Evolutionary conservation across 129 eudicot species (phyloP).

Genomic region (Kitagawia praeruptora): DNA sequence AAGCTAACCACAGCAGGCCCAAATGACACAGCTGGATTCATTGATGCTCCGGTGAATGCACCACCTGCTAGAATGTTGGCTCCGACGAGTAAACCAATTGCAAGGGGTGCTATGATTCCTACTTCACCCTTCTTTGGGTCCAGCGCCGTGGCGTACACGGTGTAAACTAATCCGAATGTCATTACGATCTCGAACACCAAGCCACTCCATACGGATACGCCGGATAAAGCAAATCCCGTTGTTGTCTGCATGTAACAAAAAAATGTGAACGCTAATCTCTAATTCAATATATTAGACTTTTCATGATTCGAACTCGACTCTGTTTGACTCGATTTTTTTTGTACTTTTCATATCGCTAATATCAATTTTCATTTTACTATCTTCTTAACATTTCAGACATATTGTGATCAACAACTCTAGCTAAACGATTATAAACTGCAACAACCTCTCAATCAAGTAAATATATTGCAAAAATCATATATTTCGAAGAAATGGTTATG

Average conservation of each 20-base stretch:
- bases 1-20: conserved; percentile 50
- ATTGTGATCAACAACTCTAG: too few species aligned
- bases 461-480: too few species aligned
- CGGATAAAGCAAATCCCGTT: conserved; percentile 29
- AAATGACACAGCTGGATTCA: conserved; percentile 51
- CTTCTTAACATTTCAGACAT: too few species aligned
- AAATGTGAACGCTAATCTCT: too few species aligned
- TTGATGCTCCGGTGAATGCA: conserved; percentile 54
- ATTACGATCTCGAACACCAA: conserved; percentile 46
- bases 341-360: too few species aligned
- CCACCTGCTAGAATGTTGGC: conserved; percentile 58
- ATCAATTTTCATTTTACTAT: too few species aligned
- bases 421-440: too few species aligned
- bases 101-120: conserved; percentile 45
- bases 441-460: too few species aligned
- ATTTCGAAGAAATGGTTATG: neutral
- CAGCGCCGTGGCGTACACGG: conserved; percentile 54
- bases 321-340: too few species aligned
- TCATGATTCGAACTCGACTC: too few species aligned
- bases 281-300: too few species aligned
- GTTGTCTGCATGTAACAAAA: conserved; percentile 26
- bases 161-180: conserved; percentile 60
- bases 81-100: conserved; percentile 53
- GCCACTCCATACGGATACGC: conserved; percentile 38
- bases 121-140: conserved; percentile 49